Evolutionary conservation across 805 yeast genomes (phyloP), one percentile per base, ranked within the genome.

Genomic region (Kluyveromyces nonfermentans): DNA sequence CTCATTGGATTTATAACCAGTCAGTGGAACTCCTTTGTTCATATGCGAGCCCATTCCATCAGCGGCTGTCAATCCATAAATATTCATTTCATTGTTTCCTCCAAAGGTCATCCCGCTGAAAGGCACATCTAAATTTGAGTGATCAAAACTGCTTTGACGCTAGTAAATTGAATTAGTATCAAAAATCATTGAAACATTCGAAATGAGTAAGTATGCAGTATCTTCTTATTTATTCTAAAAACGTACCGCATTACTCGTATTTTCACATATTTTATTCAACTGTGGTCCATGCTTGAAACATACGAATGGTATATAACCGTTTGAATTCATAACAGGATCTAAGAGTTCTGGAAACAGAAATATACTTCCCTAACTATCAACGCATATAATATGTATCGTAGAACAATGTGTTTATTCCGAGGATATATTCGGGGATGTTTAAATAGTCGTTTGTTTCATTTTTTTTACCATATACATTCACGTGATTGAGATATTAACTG

Each of bases 111-210:
- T 18, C 21, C 33, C 39, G 8, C 40, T 39, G 8, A 47, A 39
- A 5, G 47, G 42, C n/a, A 30, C 28, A 16, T 47, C 50, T 34
- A 47, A 35, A 5, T 34, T 41, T 14, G 30, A 31, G 16, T 40
- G 36, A 15, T 40, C 31, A 32, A 19, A 38, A n/a, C 19, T 33
- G 7, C 12, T 25, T 25, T 25, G 30, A 14, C 30, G 30, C 30
- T 25, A 25, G 12, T 4, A 25, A 14, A 25, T 10, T 25, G 12
- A 25, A 25, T 25, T 25, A 25, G 30, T 25, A 25, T 25, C 3
- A 25, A 2, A 25, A 6, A 10, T 25, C 7, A 6, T 10, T 25
- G 12, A 25, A 6, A 25, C 7, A 6, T 14, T 25, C 12, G 30
- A 25, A 25, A 6, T 4, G 30, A 6, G 30, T 25, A 25, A 7